Conservation (phyloP, 805 yeast genomes). For the Pichia sporocuriosa region DNA sequence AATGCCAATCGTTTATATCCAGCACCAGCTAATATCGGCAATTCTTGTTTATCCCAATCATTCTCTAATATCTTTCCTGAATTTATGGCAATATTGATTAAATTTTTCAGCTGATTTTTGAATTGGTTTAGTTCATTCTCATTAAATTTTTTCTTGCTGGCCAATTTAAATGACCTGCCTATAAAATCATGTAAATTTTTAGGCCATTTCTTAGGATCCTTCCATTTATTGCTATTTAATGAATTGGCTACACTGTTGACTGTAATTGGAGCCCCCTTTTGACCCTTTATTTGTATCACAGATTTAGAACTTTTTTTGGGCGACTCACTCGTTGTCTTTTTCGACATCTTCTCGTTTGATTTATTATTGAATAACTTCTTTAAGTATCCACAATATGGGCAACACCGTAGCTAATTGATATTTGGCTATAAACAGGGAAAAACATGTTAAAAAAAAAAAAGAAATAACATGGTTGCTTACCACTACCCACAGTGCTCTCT, state of each 20-base stretch:
- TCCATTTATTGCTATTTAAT: constrained; percentile 9
- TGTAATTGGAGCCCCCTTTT: constrained; percentile 13
- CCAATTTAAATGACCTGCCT: constrained; percentile 36
- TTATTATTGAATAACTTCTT: too few species aligned
- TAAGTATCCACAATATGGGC: too few species aligned
- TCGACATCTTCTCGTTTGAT: too few species aligned
- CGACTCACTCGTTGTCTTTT: too few species aligned
- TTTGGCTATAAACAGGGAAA: not conserved
- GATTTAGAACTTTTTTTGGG: not conserved
- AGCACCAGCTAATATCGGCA: constrained; percentile 36
- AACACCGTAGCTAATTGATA: too few species aligned
- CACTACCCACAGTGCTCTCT: too few species aligned
- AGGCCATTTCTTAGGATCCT: constrained; percentile 45
- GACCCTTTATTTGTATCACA: not conserved
- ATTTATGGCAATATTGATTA: constrained; percentile 43
- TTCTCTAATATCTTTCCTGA: constrained; percentile 38
- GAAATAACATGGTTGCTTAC: too few species aligned
- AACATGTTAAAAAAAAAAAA: too few species aligned
- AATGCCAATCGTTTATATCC: constrained; percentile 16
- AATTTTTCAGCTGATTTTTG: constrained; percentile 42
- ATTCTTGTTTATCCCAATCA: constrained; percentile 46
- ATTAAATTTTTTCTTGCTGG: constrained; percentile 32
- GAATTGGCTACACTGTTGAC: constrained; percentile 18
- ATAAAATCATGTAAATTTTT: constrained; percentile 46
- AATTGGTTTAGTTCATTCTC: constrained; percentile 25